Evolutionary conservation across 495 filamentous ascomycete species (phyloP), one percentile per base, ranked within the genome.

Genomic region (Haplographium delicatum): DNA sequence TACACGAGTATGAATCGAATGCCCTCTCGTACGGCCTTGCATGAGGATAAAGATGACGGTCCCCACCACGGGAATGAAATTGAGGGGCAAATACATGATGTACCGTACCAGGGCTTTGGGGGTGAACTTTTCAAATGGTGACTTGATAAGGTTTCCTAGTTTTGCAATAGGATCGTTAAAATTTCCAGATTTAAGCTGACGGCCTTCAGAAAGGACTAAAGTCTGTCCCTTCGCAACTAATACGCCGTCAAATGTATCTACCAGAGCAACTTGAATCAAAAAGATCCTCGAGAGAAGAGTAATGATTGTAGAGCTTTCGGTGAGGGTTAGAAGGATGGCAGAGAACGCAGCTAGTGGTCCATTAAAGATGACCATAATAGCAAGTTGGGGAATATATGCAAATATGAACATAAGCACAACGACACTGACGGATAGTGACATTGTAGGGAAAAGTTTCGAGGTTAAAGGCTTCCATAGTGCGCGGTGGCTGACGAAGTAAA

Each of bases 171-270:
- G 69, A 46, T 85, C 80, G 30, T 52, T 45, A 39, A 61, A 61
- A 35, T 75, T 76, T 1, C 68, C 66, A 1, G 67, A 60, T 50
- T 84, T 82, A 44, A 96, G 50, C 60, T 89, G 72, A n/a, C 93
- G 75, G 0, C 89, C 86, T 39, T 83, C 75, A 0, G 73, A 68
- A 6, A 98, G 80, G 1, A 96, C 68, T 50, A 42, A 62, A 11
- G 60, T 79, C 62, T 73, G 68, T 18, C 75, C 73, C 31, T 70
- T 71, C 7, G 76, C 68, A 0, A 91, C 52, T 8, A 91, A 70
- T 0, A 86, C 84, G 11, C 84, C 89, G 61, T 98, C 93, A 56
- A 98, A 98, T 3, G 88, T 93, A 62, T 98, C 91, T 19, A 93
- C 69, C 5, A 96, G 73, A 0, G 86, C 83, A 34, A 89, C 87